phyloP scores from a whole-genome alignment of 108 stramenopile species.

The Pinguiococcus pyrenoidosus region DNA sequence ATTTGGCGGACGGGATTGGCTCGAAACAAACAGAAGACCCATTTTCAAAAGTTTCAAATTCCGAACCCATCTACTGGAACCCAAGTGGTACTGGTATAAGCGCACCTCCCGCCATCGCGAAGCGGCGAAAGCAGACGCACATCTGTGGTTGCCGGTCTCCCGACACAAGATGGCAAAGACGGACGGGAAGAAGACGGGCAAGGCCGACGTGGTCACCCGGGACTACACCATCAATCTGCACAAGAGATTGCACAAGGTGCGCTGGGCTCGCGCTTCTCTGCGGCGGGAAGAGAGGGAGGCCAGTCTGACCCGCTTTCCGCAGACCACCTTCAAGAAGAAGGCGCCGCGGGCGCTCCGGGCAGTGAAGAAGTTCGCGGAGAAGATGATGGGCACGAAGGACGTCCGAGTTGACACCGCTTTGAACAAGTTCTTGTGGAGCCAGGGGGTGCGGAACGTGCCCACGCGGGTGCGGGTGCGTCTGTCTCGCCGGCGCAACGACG shows the following conservation, averaged over 20 bases:
- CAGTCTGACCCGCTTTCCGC: background rate
- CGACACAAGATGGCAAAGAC: background rate
- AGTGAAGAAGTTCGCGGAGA: constrained; percentile 79
- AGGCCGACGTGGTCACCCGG: constrained; percentile 11
- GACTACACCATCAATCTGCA: constrained; percentile 93
- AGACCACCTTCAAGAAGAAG: constrained; percentile 87
- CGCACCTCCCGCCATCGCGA: too few relatives aligned
- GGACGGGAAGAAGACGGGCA: background rate
- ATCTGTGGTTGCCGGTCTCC: too few relatives aligned
- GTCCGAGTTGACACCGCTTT: constrained; percentile 26
- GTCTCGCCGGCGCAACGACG: constrained; percentile 91
- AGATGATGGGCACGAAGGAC: constrained; percentile 82
- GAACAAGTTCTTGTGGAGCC: constrained; percentile 45
- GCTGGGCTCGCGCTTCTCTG: too few relatives aligned
- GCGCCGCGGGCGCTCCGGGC: constrained; percentile 95
- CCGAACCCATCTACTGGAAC: too few relatives aligned
- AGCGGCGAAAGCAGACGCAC: too few relatives aligned
- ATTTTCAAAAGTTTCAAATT: too few relatives aligned
- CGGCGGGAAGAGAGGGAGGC: background rate
- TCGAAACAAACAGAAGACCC: too few relatives aligned
- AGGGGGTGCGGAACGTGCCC: constrained; percentile 92
- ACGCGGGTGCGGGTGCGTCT: constrained; percentile 87
- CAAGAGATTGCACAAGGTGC: constrained; percentile 78
- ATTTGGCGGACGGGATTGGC: too few relatives aligned
- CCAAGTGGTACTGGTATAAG: too few relatives aligned